Evolutionary conservation across 768 basidiomycete genomes (phyloP), one percentile per base, ranked within the genome.

Genomic region (Suillus americanus): DNA sequence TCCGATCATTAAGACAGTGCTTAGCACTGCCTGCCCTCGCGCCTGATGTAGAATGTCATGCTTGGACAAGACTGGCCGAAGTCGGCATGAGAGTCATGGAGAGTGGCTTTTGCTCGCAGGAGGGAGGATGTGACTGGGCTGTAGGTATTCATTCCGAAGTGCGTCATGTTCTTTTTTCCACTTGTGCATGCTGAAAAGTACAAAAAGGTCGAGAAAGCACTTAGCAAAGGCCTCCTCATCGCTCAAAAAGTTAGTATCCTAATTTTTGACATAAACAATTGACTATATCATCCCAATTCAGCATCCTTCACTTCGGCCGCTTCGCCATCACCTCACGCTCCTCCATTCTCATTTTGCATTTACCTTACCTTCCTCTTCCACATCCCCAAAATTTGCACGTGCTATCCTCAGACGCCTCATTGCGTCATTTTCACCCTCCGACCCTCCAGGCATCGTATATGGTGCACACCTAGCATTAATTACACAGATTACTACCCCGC

Each of bases 11-110:
- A 12, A 76, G 84, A 51, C 82, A 79, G 67, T 90, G 88, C 72
- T 79, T 91, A 14, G 68, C 75, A 0, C 67, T 86, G 0, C 77
- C 79, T 3, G 78, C 80, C 14, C 77, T 92, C 1, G 82, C 86
- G 6, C 81, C 82, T 6, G 82, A 84, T 60, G 72, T 87, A 10
- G 90, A 92, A 69, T 92, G 89, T 70, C 79, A 86, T 9, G 89
- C 89, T 1, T 91, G 88, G 86, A 86, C 86, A 1, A 83, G 83
- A 12, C 68, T 92, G 0, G 90, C 86, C 0, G 91, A 93, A 73
- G 69, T 90, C 2, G 91, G 90, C 3, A 80, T 92, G 71, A 59
- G 56, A 18, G 56, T 59, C 18, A 59, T 59, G 38, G 56, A 59
- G 18, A 59, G 10, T 28, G 56, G 56, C 23, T 59, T 59, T 59